Percentiles rank a stretch among this genome's conserved stretches.
These are phyloP conservation scores for Datisca glomerata DNA, from an alignment of 306 rosid genomes.

Conservation along the genomic window DNA sequence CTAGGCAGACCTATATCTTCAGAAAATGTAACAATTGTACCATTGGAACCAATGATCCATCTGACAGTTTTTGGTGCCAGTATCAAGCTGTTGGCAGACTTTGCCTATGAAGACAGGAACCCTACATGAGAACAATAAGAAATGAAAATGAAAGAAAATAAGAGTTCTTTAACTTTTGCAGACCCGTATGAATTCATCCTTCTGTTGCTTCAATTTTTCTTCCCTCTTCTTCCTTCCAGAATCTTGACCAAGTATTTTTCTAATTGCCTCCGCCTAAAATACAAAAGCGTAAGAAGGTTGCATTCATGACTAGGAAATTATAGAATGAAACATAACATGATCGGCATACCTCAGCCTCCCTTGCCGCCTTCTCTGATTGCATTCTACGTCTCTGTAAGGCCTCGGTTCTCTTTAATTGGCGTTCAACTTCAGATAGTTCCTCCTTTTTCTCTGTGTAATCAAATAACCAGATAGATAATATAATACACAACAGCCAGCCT, in stretches of 20 bases:
- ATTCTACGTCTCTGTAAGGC: constrained; percentile 45
- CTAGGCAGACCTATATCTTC: constrained; percentile 44
- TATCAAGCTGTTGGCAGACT: constrained; percentile 18
- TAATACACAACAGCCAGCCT: too few relatives aligned
- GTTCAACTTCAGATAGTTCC: constrained; percentile 36
- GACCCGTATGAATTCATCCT: constrained; percentile 30
- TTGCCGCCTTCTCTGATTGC: constrained; percentile 42
- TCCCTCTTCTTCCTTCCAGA: constrained; percentile 46
- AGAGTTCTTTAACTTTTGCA: not conserved
- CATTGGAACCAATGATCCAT: constrained; percentile 34
- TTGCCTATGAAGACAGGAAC: too few relatives aligned
- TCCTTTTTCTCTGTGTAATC: constrained; percentile 28
- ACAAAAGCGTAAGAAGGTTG: constrained; percentile 7
- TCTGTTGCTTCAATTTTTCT: constrained; percentile 35
- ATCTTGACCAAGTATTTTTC: constrained; percentile 54
- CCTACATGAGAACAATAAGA: too few relatives aligned
- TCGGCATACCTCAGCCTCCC: constrained; percentile 60
- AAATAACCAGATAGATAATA: too few relatives aligned
- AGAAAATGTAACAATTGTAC: constrained; percentile 39
- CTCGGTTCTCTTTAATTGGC: constrained; percentile 46
- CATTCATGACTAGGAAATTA: too few relatives aligned
- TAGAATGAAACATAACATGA: too few relatives aligned
- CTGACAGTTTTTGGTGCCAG: constrained; percentile 36
- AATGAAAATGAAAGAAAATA: not conserved
- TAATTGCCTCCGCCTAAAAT: constrained; percentile 51